Evolutionary conservation across 441 rosid genomes (phyloP).

Genomic region (Bocquillonia castaneifolia): DNA sequence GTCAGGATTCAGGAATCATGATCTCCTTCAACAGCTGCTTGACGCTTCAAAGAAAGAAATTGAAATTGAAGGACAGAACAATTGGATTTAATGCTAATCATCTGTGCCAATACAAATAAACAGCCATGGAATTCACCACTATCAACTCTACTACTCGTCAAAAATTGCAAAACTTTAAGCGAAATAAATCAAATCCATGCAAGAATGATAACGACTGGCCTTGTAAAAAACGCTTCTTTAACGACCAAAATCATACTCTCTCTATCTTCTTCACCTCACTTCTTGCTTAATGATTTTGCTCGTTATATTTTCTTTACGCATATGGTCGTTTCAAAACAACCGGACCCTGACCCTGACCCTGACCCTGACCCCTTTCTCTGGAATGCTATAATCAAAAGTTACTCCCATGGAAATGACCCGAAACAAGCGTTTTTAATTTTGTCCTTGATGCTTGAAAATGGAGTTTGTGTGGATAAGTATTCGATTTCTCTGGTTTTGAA

Average conservation of each 20-base stretch:
- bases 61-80: too few species aligned
- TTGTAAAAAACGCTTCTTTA: conserved; percentile 41
- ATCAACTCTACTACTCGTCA: conserved; percentile 42
- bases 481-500: conserved; percentile 64
- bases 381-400: conserved; percentile 67
- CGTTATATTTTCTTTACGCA: conserved; percentile 45
- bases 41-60: too few species aligned
- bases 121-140: conserved; percentile 59
- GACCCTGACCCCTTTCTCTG: conserved; percentile 67
- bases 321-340: conserved; percentile 18
- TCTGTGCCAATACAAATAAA: conserved; percentile 31
- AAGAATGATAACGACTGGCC: conserved; percentile 51
- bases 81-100: conserved; percentile 36
- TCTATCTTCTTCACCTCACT: conserved; percentile 42
- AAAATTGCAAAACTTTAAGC: conserved; percentile 34
- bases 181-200: conserved; percentile 56
- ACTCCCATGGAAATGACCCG: conserved; percentile 66
- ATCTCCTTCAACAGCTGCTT: too few species aligned
- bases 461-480: conserved; percentile 50
- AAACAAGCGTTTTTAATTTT: conserved; percentile 40
- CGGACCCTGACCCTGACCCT: too few species aligned
- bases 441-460: conserved; percentile 55
- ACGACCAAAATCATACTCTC: conserved; percentile 51
- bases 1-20: too few species aligned
- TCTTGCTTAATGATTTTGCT: conserved; percentile 48